These are phyloP conservation scores for Talaromyces albobiverticillius DNA, from an alignment of 2,329 filamentous ascomycete species.

Conservation along the genomic window DNA sequence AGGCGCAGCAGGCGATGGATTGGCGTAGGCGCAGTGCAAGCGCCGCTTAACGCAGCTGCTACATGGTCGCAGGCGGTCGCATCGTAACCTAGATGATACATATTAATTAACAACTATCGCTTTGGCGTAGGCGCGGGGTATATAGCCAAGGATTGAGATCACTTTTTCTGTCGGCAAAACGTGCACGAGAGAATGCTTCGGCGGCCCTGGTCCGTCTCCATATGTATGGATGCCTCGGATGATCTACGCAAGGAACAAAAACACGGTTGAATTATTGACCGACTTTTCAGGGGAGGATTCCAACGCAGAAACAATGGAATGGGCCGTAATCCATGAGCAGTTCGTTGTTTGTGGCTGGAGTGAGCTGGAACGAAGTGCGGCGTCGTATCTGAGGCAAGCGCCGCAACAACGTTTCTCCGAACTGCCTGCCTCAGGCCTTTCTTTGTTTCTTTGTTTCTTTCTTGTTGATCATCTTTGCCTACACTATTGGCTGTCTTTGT, in stretches of 20 bases:
- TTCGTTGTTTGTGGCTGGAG: too few species aligned
- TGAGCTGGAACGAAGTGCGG: too few species aligned
- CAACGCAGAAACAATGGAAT: background rate
- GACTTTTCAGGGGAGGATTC: background rate
- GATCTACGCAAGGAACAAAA: background rate
- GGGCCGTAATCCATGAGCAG: background rate
- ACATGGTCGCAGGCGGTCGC: slow-evolving; percentile 55
- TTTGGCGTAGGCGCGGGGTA: background rate
- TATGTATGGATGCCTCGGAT: background rate
- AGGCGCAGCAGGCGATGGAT: slow-evolving; percentile 40
- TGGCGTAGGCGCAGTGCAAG: background rate
- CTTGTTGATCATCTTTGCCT: too few species aligned
- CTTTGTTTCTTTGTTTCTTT: background rate
- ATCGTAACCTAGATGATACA: slow-evolving; percentile 47
- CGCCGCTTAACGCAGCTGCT: slow-evolving; percentile 50
- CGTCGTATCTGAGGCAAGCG: background rate
- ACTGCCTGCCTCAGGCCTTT: background rate
- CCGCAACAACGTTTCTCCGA: background rate
- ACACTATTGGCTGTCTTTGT: too few species aligned
- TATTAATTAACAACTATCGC: background rate
- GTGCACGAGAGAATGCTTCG: slow-evolving; percentile 4
- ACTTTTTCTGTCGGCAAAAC: slow-evolving; percentile 7
- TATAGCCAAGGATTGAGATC: background rate
- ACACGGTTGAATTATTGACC: background rate
- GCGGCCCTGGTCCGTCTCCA: background rate